Conservation (phyloP, 1,284 basidiomycete species). For the Tylopilus sp. region DNA sequence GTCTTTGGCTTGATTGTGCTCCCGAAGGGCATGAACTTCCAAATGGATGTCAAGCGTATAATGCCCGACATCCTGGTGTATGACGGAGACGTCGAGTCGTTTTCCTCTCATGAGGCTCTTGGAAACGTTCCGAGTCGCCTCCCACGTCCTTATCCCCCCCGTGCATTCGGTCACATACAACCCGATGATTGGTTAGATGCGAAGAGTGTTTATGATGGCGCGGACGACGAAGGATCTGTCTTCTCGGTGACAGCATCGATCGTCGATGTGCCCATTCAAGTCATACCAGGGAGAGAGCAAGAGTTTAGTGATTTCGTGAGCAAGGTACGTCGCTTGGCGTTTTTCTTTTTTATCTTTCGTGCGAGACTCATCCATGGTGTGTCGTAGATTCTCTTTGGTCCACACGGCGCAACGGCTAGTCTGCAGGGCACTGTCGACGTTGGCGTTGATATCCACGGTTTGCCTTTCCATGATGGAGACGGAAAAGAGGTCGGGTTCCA, state of each 20-base stretch:
- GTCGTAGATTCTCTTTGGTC: slow-evolving; percentile 62
- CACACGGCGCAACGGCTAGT: slow-evolving; percentile 64
- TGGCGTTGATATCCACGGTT: slow-evolving; percentile 53
- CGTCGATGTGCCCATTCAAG: slow-evolving; percentile 66
- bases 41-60: slow-evolving; percentile 56
- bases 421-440: slow-evolving; percentile 64
- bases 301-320: slow-evolving; percentile 69
- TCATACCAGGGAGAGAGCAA: slow-evolving; percentile 67
- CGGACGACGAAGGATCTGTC: slow-evolving; percentile 48
- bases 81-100: slow-evolving; percentile 55
- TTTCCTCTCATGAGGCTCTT: slow-evolving; percentile 1
- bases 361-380: background rate
- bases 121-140: slow-evolving; percentile 42
- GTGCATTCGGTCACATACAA: slow-evolving; percentile 68
- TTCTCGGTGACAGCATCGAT: slow-evolving; percentile 61
- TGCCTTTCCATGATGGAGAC: slow-evolving; percentile 45
- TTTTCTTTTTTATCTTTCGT: background rate
- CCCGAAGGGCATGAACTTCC: slow-evolving; percentile 61
- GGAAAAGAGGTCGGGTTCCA: slow-evolving; percentile 47
- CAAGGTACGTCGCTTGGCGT: slow-evolving; percentile 49
- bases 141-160: slow-evolving; percentile 60
- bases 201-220: slow-evolving; percentile 41
- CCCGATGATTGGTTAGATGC: slow-evolving; percentile 66
- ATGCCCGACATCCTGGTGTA: slow-evolving; percentile 73
- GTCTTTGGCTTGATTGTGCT: slow-evolving; percentile 62